These are phyloP conservation scores for Paecilomyces fulvus DNA, from an alignment of 2,329 filamentous ascomycete genomes.

Conservation along the genomic window DNA sequence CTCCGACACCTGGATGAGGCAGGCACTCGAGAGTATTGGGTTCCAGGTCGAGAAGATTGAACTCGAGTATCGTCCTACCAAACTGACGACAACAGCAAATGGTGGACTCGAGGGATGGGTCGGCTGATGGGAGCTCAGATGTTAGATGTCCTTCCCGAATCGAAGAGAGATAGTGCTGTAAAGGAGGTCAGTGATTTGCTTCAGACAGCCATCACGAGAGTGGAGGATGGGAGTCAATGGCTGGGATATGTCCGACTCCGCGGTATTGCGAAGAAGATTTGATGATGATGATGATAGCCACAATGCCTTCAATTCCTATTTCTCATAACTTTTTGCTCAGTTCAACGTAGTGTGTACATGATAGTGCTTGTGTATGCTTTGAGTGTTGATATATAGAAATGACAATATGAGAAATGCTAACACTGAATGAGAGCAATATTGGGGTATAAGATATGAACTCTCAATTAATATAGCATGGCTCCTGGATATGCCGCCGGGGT, in stretches of 20 bases:
- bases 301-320: no score
- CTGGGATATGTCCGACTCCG: conserved; percentile 41
- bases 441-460: background rate
- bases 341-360: no score
- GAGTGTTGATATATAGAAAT: background rate
- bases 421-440: background rate
- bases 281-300: conserved; percentile 1
- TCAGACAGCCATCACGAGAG: conserved; percentile 46
- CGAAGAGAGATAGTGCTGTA: conserved; percentile 44
- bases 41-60: conserved; percentile 48
- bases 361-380: no score
- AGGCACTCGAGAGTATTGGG: conserved; percentile 28
- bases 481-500: background rate
- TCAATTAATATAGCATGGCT: background rate
- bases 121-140: conserved; percentile 54
- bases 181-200: conserved; percentile 49
- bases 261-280: conserved; percentile 29
- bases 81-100: conserved; percentile 27
- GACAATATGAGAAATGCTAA: background rate
- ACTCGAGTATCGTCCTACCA: conserved; percentile 57
- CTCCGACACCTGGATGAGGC: conserved; percentile 50
- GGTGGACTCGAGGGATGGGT: conserved; percentile 61
- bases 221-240: conserved; percentile 49
- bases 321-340: no score
- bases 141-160: conserved; percentile 45